Percentiles rank a stretch among this genome's conserved stretches.
phyloP scores from a whole-genome alignment of 2,329 filamentous ascomycete species.

The Aureobasidium sp. region DNA sequence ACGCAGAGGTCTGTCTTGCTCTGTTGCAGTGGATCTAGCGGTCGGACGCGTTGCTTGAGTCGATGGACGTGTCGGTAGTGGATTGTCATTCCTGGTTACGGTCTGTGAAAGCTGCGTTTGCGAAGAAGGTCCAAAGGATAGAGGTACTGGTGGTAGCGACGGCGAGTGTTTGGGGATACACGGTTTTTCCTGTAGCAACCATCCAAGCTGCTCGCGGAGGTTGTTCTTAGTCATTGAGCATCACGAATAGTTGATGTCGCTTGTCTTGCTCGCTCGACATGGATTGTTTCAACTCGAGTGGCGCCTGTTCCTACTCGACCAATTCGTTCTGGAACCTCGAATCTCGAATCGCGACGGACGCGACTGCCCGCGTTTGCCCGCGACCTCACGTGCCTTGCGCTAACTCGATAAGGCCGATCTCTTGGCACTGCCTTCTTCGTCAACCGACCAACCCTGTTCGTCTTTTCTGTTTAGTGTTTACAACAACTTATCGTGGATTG shows the following conservation, averaged over 20 bases:
- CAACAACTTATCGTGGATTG: too few relatives aligned
- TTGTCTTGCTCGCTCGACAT: background rate
- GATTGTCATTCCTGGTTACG: background rate
- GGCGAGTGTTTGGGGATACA: constrained; percentile 30
- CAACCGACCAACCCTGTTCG: background rate
- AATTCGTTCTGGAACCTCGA: constrained; percentile 2
- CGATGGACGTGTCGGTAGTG: background rate
- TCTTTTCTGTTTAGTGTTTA: too few relatives aligned
- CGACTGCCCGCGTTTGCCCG: constrained; percentile 3
- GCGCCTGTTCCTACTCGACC: background rate
- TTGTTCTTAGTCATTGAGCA: constrained; percentile 42
- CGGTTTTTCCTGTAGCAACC: constrained; percentile 39
- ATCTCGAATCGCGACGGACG: constrained; percentile 7
- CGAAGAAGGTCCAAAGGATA: background rate
- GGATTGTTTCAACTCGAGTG: background rate
- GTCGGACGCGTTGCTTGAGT: background rate
- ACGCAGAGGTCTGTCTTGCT: background rate
- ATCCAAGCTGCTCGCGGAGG: constrained; percentile 39
- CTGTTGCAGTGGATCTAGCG: background rate
- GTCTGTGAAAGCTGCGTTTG: background rate
- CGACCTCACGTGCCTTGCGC: background rate
- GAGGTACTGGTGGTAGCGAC: constrained; percentile 7
- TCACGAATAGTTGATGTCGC: constrained; percentile 2
- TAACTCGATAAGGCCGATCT: background rate
- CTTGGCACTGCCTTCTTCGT: background rate